Percentiles rank a stretch among this genome's conserved stretches.
Evolutionary conservation across 139 green algal genomes (phyloP).

Genomic region (Chlorella sp.): DNA sequence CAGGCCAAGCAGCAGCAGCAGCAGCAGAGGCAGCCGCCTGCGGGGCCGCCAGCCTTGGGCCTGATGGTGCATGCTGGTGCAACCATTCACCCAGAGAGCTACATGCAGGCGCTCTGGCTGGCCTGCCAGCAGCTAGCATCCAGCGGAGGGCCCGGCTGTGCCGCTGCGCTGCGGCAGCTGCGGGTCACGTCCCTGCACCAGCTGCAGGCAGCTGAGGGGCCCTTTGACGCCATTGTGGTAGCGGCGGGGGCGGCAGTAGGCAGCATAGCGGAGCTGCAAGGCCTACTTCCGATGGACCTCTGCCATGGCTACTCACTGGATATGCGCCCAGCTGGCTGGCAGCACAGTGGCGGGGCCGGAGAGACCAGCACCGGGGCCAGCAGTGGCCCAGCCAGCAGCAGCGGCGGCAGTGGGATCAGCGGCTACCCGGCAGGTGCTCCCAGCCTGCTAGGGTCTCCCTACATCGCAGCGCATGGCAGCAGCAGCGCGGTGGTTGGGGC

Average conservation of each 20-base stretch:
- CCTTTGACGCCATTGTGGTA: conserved; percentile 69
- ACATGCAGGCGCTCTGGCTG: conserved; percentile 64
- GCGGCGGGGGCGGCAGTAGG: conserved; percentile 73
- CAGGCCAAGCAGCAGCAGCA: neutral
- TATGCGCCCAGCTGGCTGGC: conserved; percentile 30
- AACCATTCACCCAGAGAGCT: conserved; percentile 10
- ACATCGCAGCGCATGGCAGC: conserved; percentile 69
- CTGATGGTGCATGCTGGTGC: conserved; percentile 2
- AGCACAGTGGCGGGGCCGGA: neutral
- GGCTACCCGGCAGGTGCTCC: conserved; percentile 52
- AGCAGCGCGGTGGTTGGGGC: conserved; percentile 72
- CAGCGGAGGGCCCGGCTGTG: conserved; percentile 10
- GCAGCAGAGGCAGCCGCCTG: neutral
- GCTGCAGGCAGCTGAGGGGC: conserved; percentile 42
- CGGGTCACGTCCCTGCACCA: conserved; percentile 52
- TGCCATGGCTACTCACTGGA: conserved; percentile 74
- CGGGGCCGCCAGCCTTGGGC: neutral
- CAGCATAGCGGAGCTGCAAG: conserved; percentile 56
- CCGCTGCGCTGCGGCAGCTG: conserved; percentile 25
- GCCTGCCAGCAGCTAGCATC: conserved; percentile 53
- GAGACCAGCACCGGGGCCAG: neutral
- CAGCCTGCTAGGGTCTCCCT: conserved; percentile 81
- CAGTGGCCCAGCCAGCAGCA: neutral
- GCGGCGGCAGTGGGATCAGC: neutral
- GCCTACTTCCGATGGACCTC: conserved; percentile 59